Base-by-base conservation (phyloP, 768 basidiomycete genomes). In the Tylopilus plumbeoviolaceoides region DNA sequence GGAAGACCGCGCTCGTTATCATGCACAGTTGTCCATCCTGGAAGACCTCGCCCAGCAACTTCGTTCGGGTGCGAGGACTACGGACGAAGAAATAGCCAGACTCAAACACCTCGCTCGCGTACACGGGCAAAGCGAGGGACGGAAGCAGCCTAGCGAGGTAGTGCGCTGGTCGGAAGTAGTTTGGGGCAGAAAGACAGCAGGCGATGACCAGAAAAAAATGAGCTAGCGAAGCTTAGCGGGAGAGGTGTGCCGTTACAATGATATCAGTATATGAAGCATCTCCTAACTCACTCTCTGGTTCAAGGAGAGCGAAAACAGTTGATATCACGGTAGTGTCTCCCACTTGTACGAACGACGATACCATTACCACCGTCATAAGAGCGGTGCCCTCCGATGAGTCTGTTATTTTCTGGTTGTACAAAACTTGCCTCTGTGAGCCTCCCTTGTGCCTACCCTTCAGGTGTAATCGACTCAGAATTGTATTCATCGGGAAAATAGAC, bases 11-110 rank as follows among this genome's bases (percentile, higher is more conserved):
- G 73, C 80, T 15, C 78, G 78, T 23, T 62, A 77, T 40, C 66
- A 75, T 47, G 84, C 86, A 5, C 84, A 79, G 52, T 72, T 81
- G 36, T 80, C 84, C 20, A 80, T 89, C 56, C 73, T 89, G 51
- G 76, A 82, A 51, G 80, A 81, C 47, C 75, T 87, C 49, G 73
- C 74, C 7, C 69, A 73, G 23, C 80, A 80, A 54, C 68, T 88
- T 44, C 73, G 74, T 33, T 74, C 78, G 2, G 73, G 75, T 47
- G 73, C 73, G 49, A 59, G 69, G 1, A 62, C 82, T 45, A 69
- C 78, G 4, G 67, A 70, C 58, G 77, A 71, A 31, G 85, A 87
- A 58, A 67, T 87, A 23, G 75, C 70, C 39, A 71, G 78, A 52
- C 66, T 88, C 48, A 77, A 75, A 60, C 77, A 72, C 48, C 75